These are phyloP conservation scores for Kalanchoe fedtschenkoi DNA, from an alignment of 164 flowering plant genomes.

Conservation along the genomic window DNA sequence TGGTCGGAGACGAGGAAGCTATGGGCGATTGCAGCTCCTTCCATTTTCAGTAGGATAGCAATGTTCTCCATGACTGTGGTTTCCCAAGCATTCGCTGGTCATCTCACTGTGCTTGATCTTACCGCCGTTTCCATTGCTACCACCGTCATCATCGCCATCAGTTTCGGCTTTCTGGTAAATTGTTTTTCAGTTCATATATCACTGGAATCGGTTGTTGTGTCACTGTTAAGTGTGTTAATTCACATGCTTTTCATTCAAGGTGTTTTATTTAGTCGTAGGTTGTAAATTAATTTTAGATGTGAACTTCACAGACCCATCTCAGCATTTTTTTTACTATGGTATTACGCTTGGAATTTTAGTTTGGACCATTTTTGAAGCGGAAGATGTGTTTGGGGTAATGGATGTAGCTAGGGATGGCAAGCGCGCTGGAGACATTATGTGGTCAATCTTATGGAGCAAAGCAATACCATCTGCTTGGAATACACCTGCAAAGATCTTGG, in stretches of 20 bases:
- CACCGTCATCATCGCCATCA: constrained; percentile 22
- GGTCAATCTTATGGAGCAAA: constrained; percentile 53
- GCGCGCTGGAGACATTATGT: constrained; percentile 46
- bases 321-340: no score
- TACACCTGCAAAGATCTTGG: constrained; percentile 45
- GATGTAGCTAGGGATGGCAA: constrained; percentile 47
- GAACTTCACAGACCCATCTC: no score
- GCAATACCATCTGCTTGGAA: constrained; percentile 37
- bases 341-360: no score
- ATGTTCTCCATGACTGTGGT: constrained; percentile 26
- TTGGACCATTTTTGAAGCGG: neutral
- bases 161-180: constrained; percentile 24
- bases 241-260: neutral
- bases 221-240: no score
- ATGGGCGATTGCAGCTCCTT: constrained; percentile 25
- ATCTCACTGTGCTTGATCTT: constrained; percentile 25
- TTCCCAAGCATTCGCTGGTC: constrained; percentile 31
- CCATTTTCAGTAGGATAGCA: constrained; percentile 24
- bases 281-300: no score
- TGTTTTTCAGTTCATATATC: neutral
- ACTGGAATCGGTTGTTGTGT: neutral
- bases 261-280: neutral
- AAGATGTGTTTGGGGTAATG: neutral
- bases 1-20: constrained; percentile 20
- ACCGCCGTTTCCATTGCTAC: constrained; percentile 23